Evolutionary conservation across 306 rosid species (phyloP).

Genomic region (Rosa persica): DNA sequence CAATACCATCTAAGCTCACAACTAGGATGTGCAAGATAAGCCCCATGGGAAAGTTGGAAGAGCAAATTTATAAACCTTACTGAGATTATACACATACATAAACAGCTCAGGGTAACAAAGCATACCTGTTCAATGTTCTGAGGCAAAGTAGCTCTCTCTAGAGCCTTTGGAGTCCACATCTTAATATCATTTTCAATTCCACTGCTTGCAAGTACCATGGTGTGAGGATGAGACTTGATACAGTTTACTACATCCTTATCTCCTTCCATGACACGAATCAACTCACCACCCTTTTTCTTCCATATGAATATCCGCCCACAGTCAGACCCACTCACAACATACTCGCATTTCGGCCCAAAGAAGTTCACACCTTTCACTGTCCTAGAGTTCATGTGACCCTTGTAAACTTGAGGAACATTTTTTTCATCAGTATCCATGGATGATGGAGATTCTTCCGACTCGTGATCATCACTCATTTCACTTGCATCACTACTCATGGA

Average conservation of each 20-base stretch:
- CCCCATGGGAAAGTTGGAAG: not conserved
- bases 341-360: conserved; percentile 87
- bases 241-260: conserved; percentile 85
- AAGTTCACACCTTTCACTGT: conserved; percentile 95
- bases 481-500: conserved; percentile 53
- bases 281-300: conserved; percentile 83
- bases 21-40: not conserved
- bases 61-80: not conserved
- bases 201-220: conserved; percentile 88
- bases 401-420: conserved; percentile 65
- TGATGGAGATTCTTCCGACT: conserved; percentile 37
- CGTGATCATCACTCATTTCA: conserved; percentile 48
- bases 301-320: conserved; percentile 95
- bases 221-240: conserved; percentile 88
- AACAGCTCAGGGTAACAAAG: conserved; percentile 27
- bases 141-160: conserved; percentile 75
- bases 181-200: conserved; percentile 85
- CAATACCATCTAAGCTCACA: conserved; percentile 2
- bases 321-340: conserved; percentile 95
- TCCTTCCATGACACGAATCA: conserved; percentile 92
- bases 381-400: conserved; percentile 76
- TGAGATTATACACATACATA: conserved; percentile 16
- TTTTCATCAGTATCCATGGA: conserved; percentile 42
- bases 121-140: conserved; percentile 69
- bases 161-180: conserved; percentile 91